phyloP scores from a whole-genome alignment of 495 filamentous ascomycete genomes.

The Aspergillus biplanus region DNA sequence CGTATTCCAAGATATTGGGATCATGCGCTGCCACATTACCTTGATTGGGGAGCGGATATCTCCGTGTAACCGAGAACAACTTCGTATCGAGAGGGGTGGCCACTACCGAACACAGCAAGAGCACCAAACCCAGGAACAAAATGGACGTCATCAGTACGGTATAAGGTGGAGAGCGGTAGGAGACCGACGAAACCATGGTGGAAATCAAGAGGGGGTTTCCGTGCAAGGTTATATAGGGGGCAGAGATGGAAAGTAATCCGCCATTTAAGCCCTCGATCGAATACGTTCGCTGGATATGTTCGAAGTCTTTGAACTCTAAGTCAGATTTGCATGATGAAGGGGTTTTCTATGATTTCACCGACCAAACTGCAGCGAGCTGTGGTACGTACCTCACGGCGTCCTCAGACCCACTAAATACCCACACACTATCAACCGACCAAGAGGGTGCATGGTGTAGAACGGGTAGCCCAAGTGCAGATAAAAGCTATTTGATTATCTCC shows the following conservation, averaged over 20 bases:
- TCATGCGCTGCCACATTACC: conserved; percentile 45
- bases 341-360: not conserved
- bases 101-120: conserved; percentile 9
- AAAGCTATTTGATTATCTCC: not conserved
- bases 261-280: not conserved
- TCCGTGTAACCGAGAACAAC: conserved; percentile 36
- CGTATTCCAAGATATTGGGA: conserved; percentile 41
- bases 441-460: not conserved
- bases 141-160: conserved; percentile 16
- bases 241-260: not conserved
- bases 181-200: not conserved
- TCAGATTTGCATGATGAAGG: conserved; percentile 1
- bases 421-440: not conserved
- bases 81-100: conserved; percentile 12
- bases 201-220: not conserved
- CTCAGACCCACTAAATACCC: not conserved
- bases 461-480: not conserved
- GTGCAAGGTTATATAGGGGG: not conserved
- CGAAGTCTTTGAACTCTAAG: not conserved
- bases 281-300: not conserved
- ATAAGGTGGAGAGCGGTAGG: not conserved
- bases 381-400: not conserved
- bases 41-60: conserved; percentile 38
- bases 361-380: not conserved
- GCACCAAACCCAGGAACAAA: conserved; percentile 6